Percentiles rank a stretch among this genome's conserved stretches.
phyloP scores from a whole-genome alignment of 805 yeast genomes.

The Alloascoidea hylecoeti region DNA sequence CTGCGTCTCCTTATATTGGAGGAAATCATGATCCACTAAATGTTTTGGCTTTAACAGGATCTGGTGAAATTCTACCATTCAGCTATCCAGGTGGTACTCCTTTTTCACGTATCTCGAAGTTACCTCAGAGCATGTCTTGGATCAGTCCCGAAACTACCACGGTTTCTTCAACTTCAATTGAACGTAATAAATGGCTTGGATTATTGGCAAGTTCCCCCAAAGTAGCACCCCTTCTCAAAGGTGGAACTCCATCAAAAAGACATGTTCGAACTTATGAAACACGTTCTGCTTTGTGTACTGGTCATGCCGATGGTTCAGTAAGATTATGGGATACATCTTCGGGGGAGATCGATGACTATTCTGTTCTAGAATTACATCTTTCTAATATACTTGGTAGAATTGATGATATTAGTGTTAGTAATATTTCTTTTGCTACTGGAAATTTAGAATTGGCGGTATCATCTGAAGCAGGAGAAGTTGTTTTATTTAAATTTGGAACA shows the following conservation, averaged over 20 bases:
- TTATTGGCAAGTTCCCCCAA: constrained; percentile 38
- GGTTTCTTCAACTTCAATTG: constrained; percentile 39
- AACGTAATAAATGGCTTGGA: constrained; percentile 66
- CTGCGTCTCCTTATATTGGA: constrained; percentile 58
- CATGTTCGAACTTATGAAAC: constrained; percentile 31
- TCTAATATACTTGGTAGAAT: constrained; percentile 31
- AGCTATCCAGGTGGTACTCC: constrained; percentile 40
- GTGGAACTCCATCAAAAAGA: constrained; percentile 61
- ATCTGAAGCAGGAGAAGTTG: constrained; percentile 55
- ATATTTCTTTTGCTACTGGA: constrained; percentile 65
- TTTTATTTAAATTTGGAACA: constrained; percentile 55
- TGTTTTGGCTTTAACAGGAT: constrained; percentile 40
- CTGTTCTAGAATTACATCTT: constrained; percentile 46
- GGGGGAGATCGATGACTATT: constrained; percentile 48
- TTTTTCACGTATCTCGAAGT: constrained; percentile 36
- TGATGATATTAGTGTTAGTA: constrained; percentile 29
- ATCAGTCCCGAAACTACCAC: constrained; percentile 57
- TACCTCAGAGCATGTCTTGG: constrained; percentile 77
- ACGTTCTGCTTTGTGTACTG: constrained; percentile 57
- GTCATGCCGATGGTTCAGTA: constrained; percentile 72
- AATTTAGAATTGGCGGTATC: constrained; percentile 66
- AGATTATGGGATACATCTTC: constrained; percentile 74
- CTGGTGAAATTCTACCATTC: constrained; percentile 53
- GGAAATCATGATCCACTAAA: constrained; percentile 71
- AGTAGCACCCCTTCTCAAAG: constrained; percentile 40